A percentile compares a stretch with the other conserved stretches of the same genome.
Conservation (phyloP, 1,284 basidiomycete genomes). For the Athelia psychrophila region DNA sequence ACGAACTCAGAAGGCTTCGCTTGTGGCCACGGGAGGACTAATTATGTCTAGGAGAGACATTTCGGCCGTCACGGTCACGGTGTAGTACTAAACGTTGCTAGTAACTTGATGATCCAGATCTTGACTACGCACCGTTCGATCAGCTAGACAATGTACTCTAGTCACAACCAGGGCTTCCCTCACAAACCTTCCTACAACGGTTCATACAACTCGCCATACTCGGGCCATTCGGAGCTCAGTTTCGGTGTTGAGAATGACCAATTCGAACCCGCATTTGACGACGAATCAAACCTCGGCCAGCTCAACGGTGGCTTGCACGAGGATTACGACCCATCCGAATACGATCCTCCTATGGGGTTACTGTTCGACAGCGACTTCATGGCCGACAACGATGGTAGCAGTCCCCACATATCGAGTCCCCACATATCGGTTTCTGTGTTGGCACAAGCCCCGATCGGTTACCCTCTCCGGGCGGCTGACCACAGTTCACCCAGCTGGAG, state of each 20-base stretch:
- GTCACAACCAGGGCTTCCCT: constrained; percentile 35
- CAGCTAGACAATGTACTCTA: constrained; percentile 31
- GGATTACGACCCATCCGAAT: constrained; percentile 68
- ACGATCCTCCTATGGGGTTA: constrained; percentile 58
- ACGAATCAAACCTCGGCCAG: constrained; percentile 14
- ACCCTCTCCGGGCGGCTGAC: constrained; percentile 42
- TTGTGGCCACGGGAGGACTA: too few species aligned
- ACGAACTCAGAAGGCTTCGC: too few species aligned
- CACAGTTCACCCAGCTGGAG: constrained; percentile 63
- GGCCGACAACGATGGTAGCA: constrained; percentile 33
- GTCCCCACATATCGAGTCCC: too few species aligned
- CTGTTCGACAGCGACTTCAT: constrained; percentile 58
- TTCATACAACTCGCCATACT: constrained; percentile 66
- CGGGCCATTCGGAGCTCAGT: constrained; percentile 60
- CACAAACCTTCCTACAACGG: constrained; percentile 53
- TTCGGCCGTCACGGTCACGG: too few species aligned
- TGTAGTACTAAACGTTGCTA: too few species aligned
- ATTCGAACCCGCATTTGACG: constrained; percentile 35
- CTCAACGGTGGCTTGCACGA: constrained; percentile 31
- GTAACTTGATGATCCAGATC: too few species aligned
- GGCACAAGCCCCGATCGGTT: constrained; percentile 33
- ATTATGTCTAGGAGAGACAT: too few species aligned
- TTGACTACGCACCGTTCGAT: constrained; percentile 36
- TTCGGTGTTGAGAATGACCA: constrained; percentile 46
- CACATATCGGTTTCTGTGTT: constrained; percentile 41